Conservation (phyloP, 305 asterid genomes). For the Ilex paraguariensis region DNA sequence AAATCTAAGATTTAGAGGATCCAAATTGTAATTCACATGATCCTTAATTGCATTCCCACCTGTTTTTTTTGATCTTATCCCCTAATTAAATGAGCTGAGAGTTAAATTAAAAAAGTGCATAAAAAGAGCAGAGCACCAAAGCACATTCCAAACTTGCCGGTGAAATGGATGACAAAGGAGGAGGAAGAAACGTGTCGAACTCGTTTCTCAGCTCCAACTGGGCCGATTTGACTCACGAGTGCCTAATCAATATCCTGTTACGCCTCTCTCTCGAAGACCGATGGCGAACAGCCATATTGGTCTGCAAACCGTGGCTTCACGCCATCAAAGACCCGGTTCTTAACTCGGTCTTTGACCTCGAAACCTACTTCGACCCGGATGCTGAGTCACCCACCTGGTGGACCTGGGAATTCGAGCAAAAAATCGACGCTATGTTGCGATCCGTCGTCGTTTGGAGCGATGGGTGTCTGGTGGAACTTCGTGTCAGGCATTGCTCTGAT, state of each 20-base stretch:
- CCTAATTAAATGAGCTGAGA: too few relatives aligned
- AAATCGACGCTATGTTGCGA: conserved; percentile 59
- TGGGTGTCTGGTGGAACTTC: conserved; percentile 45
- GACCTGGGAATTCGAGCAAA: conserved; percentile 61
- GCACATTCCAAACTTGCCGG: neutral
- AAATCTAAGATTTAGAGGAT: too few relatives aligned
- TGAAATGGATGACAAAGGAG: conserved; percentile 19
- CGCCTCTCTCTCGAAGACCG: conserved; percentile 64
- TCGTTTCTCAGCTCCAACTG: conserved; percentile 37
- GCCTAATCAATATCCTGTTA: conserved; percentile 63
- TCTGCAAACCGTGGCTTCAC: conserved; percentile 65
- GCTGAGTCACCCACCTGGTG: conserved; percentile 55
- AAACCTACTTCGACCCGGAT: conserved; percentile 37
- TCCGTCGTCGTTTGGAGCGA: conserved; percentile 60
- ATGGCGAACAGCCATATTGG: conserved; percentile 60
- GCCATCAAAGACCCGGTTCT: conserved; percentile 69
- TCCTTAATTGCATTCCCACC: too few relatives aligned
- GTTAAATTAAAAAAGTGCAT: too few relatives aligned
- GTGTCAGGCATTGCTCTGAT: conserved; percentile 79
- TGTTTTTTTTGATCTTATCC: too few relatives aligned
- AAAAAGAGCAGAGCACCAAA: too few relatives aligned
- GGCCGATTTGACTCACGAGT: conserved; percentile 74
- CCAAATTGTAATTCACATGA: too few relatives aligned
- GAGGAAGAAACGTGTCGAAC: conserved; percentile 18
- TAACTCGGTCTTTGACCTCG: conserved; percentile 58